Base-by-base conservation (phyloP, 306 rosid genomes). In the Inga oerstediana region DNA sequence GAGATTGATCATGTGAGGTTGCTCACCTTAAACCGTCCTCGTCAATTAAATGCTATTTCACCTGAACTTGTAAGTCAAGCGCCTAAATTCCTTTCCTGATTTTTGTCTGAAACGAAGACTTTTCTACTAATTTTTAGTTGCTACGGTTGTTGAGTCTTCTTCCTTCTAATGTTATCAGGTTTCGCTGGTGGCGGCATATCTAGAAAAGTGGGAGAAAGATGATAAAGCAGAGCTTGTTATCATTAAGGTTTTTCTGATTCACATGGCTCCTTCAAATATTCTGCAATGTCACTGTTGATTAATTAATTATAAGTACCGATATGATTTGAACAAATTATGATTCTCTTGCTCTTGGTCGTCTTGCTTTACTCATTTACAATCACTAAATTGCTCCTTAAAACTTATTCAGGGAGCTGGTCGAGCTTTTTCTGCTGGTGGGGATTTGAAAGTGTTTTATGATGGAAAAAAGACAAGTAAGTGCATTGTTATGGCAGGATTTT, bases 361-460 rank as follows among this genome's bases (percentile, higher is more conserved):
- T 45, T 64, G 43, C 49, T 74, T 74, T 30, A 71, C 44, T 49
- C 72, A 20, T 46, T 54, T 75, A 34, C 54, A 45, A 5, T 68
- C 56, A 20, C 52, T 78, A 54, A 80, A 48, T 71, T 78, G 37
- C 19, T 52, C 78, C 64, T 44, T 52, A 30, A 59, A 73, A 45
- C 43, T 87, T 74, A 65, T 71, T n/a, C 54, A 96, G 98, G 99
- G 99, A 35, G 84, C 90, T 78, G 98, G 99, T 52, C 87, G 99
- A 80, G 99, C 97, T 58, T 96, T 93, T 79, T 96, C 92, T 43
- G 98, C 99, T 2, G 98, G 99, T 72, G 99, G 98, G 27, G 99
- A 96, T 86, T 81, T 96, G 86, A 96, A 86, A 84, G 93, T 96
- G 88, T 96, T 96, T 81, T 93, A 88, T 80, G 94, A 90, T 74